phyloP scores from a whole-genome alignment of 192 early-diverging fungal genomes.

The Neocallimastix lanati region DNA sequence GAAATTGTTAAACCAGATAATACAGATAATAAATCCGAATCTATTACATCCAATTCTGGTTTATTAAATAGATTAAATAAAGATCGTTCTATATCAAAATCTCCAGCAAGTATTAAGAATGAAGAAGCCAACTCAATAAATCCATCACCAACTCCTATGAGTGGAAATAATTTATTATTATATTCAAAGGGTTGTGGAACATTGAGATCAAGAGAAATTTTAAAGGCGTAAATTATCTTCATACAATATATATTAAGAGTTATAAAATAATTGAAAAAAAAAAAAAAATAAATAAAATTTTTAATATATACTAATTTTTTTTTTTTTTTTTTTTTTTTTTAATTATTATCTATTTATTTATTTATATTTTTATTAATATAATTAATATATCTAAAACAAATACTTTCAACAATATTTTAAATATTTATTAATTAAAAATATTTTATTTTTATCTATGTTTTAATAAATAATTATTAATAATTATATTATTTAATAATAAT shows the following conservation, averaged over 20 bases:
- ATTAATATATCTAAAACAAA: too few species aligned
- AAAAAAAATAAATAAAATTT: too few species aligned
- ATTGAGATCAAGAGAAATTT: constrained; percentile 1
- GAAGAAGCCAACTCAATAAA: background rate
- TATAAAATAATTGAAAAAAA: background rate
- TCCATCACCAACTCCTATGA: background rate
- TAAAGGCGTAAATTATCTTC: background rate
- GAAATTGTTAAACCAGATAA: background rate
- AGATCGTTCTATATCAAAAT: background rate
- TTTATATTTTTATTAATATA: too few species aligned
- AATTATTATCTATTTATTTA: too few species aligned
- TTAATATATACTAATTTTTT: too few species aligned
- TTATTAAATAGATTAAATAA: background rate
- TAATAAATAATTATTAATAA: too few species aligned
- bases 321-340: too few species aligned
- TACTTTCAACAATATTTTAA: too few species aligned
- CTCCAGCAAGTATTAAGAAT: background rate
- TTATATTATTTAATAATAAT: too few species aligned
- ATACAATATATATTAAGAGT: too few species aligned
- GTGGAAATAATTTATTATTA: constrained; percentile 2
- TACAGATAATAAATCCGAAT: background rate
- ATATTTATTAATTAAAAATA: too few species aligned
- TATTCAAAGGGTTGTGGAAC: constrained; percentile 4
- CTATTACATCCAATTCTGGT: background rate
- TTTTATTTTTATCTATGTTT: too few species aligned